A percentile compares a stretch with the other conserved stretches of the same genome.
Evolutionary conservation across 106 monocot species (phyloP).

Genomic region (Posidonia australis): DNA sequence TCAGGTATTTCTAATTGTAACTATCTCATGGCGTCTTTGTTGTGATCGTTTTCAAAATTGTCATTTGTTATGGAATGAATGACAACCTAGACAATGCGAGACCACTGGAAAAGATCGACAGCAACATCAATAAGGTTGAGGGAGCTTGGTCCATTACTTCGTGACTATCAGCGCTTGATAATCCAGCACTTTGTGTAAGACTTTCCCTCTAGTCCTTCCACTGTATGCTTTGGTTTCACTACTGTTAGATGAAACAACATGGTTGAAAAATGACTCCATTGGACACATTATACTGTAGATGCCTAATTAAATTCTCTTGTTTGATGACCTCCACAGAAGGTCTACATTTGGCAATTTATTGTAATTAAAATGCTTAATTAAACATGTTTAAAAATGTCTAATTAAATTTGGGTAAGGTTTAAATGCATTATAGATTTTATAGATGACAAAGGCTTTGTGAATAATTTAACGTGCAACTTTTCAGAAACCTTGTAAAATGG

Average conservation of each 20-base stretch:
- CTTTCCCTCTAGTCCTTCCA: neutral
- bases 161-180: conserved; percentile 89
- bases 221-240: neutral
- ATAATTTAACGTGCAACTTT: too few relatives aligned
- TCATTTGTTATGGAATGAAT: neutral
- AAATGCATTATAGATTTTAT: too few relatives aligned
- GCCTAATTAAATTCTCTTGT: too few relatives aligned
- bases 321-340: too few relatives aligned
- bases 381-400: too few relatives aligned
- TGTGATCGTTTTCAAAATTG: neutral
- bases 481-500: too few relatives aligned
- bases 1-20: conserved; percentile 33
- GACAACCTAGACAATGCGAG: conserved; percentile 44
- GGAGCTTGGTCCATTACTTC: conserved; percentile 78
- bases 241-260: neutral
- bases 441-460: too few relatives aligned
- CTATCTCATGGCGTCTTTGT: neutral
- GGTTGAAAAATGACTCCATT: neutral
- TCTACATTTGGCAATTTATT: too few relatives aligned
- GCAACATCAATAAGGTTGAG: conserved; percentile 49
- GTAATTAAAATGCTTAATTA: too few relatives aligned
- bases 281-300: too few relatives aligned
- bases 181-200: conserved; percentile 39
- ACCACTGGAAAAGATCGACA: conserved; percentile 64
- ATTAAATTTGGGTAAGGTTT: too few relatives aligned